Percentiles rank a stretch among this genome's conserved stretches.
phyloP scores from a whole-genome alignment of 805 yeast species.

The Kluyveromyces siamensis region DNA sequence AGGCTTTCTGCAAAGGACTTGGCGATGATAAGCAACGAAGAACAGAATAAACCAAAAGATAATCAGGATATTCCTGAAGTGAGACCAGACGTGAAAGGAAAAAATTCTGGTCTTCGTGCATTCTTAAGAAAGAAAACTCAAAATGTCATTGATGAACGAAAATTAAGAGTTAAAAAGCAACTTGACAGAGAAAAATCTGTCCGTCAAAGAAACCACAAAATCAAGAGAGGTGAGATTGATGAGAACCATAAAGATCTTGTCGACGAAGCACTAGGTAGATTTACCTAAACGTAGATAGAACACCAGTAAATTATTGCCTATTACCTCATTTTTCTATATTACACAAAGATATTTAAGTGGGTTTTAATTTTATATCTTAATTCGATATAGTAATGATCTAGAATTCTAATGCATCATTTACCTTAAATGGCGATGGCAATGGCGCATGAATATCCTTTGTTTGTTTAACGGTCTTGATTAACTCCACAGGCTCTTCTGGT shows the following conservation, averaged over 20 bases:
- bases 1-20: conserved; percentile 58
- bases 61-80: conserved; percentile 45
- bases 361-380: conserved; percentile 2
- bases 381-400: neutral
- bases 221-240: conserved; percentile 41
- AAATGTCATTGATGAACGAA: conserved; percentile 82
- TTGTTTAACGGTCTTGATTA: conserved; percentile 80
- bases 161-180: conserved; percentile 64
- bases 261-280: conserved; percentile 35
- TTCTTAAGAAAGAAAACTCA: conserved; percentile 74
- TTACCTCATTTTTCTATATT: neutral
- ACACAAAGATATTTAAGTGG: neutral
- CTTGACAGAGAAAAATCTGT: conserved; percentile 64
- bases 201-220: conserved; percentile 43
- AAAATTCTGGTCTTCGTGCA: conserved; percentile 75
- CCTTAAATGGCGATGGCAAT: conserved; percentile 26
- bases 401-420: conserved; percentile 24
- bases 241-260: conserved; percentile 39
- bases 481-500: conserved; percentile 51
- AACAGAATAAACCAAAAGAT: conserved; percentile 28
- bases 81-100: conserved; percentile 63
- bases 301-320: neutral
- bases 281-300: conserved; percentile 7
- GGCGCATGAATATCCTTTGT: conserved; percentile 66
- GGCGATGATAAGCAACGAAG: conserved; percentile 33